Conservation (phyloP, 1,139 yeast genomes). For the Sugiyamaella paludigena region DNA sequence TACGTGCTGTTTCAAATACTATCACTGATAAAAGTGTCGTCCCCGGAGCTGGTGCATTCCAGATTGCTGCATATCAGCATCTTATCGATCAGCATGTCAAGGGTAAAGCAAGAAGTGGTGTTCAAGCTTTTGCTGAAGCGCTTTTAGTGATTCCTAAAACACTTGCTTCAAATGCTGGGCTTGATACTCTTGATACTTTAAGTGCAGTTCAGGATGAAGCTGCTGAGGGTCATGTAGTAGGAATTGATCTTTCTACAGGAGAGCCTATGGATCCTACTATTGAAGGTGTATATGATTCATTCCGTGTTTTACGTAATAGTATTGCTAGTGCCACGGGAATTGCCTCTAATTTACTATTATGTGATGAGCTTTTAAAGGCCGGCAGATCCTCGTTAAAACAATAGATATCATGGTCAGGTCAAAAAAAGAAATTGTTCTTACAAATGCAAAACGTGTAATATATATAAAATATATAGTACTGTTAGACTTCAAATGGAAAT, state of each 20-base stretch:
- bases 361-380: conserved; percentile 95
- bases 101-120: conserved; percentile 88
- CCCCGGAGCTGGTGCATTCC: conserved; percentile 98
- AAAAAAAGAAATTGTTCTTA: background rate
- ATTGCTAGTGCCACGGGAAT: conserved; percentile 91
- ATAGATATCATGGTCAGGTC: conserved; percentile 20
- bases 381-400: conserved; percentile 89
- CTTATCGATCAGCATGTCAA: conserved; percentile 54
- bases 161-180: conserved; percentile 87
- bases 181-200: conserved; percentile 86
- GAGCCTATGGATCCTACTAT: conserved; percentile 94
- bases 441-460: background rate
- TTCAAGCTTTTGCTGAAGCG: conserved; percentile 91
- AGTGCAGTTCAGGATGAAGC: conserved; percentile 90
- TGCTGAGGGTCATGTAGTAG: conserved; percentile 77
- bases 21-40: conserved; percentile 79
- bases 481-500: too few species aligned
- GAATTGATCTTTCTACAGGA: conserved; percentile 86
- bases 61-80: conserved; percentile 74
- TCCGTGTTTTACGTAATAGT: conserved; percentile 89
- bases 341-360: conserved; percentile 83
- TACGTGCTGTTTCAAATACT: conserved; percentile 91
- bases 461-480: background rate
- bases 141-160: conserved; percentile 90
- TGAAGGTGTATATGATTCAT: conserved; percentile 97